phyloP scores from a whole-genome alignment of 192 early-diverging fungal genomes.

The Linnemannia exigua region DNA sequence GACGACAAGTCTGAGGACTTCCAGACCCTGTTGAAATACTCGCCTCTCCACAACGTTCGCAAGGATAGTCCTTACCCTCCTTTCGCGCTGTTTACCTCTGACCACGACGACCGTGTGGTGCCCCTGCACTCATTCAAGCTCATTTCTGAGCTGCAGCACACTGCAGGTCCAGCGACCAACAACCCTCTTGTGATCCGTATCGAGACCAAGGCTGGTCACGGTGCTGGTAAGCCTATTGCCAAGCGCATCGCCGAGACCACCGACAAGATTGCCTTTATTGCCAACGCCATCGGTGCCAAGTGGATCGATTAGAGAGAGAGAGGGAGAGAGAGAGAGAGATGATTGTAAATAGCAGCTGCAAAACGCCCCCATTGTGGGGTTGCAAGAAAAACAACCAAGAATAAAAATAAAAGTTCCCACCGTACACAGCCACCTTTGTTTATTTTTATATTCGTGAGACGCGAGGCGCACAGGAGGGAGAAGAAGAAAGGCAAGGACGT shows the following conservation, averaged over 20 bases:
- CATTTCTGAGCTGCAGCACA: constrained; percentile 72
- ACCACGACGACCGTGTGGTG: constrained; percentile 79
- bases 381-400: not conserved
- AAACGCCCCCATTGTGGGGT: not conserved
- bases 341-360: not conserved
- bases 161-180: constrained; percentile 59
- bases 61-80: constrained; percentile 67
- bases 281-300: constrained; percentile 58
- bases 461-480: not conserved
- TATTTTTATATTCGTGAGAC: not conserved
- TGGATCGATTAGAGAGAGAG: constrained; percentile 59
- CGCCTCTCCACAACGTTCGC: constrained; percentile 79
- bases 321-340: not conserved
- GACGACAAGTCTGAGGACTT: constrained; percentile 76
- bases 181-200: constrained; percentile 72
- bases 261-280: constrained; percentile 76
- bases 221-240: constrained; percentile 74
- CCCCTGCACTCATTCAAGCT: constrained; percentile 81
- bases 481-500: not conserved
- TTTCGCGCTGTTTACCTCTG: constrained; percentile 71
- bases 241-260: constrained; percentile 75
- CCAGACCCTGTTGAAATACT: constrained; percentile 69
- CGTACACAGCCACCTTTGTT: not conserved
- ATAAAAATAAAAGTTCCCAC: not conserved
- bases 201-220: constrained; percentile 80